These are phyloP conservation scores for Rhodomyrtus tomentosa DNA, from an alignment of 345 rosid species.

Conservation along the genomic window DNA sequence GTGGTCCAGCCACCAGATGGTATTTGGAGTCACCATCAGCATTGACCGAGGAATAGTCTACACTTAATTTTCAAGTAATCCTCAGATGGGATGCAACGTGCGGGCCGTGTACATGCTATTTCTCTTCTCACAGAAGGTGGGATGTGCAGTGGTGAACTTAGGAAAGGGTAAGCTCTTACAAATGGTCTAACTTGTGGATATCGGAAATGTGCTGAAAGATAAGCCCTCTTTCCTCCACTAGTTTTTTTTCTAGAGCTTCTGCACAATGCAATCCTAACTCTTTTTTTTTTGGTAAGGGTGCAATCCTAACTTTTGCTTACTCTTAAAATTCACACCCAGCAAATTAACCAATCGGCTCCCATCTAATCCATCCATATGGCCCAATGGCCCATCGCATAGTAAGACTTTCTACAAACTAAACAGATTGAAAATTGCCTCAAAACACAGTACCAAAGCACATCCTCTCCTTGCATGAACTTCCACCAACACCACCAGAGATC, in stretches of 20 bases:
- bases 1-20: neutral
- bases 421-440: neutral
- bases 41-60: neutral
- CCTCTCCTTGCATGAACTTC: neutral
- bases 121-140: neutral
- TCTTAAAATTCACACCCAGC: neutral
- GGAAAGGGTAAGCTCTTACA: neutral
- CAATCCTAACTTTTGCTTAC: neutral
- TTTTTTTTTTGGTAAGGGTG: too few relatives aligned
- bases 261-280: neutral
- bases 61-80: neutral
- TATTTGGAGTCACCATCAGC: neutral
- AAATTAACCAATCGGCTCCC: neutral
- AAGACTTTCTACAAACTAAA: neutral
- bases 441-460: neutral
- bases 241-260: neutral
- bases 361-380: fast-evolving
- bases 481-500: neutral
- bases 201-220: neutral
- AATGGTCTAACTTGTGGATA: neutral
- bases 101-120: neutral
- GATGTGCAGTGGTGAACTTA: neutral
- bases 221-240: neutral
- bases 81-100: neutral
- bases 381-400: fast-evolving